Base-by-base conservation (phyloP, 2,329 filamentous ascomycete species). In the Myriosclerotinia curreyana region DNA sequence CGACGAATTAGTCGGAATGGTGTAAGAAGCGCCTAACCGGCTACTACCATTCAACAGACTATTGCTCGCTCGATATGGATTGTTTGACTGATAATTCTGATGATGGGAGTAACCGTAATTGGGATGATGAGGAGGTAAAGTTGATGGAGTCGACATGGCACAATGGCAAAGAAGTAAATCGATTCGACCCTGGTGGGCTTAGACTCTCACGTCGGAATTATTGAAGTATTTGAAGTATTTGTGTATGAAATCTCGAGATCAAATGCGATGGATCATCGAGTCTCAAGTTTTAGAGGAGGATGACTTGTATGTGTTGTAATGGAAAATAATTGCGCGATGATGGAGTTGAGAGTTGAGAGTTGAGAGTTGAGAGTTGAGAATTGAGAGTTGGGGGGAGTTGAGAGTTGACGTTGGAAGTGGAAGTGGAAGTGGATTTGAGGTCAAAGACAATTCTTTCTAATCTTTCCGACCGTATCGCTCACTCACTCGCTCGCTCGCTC, bases 91-190 rank as follows among this genome's bases (percentile, higher is more conserved):
- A 74, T 83, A 85, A 67, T 78, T 75, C 67, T 79, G 79, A 68
- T 82, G 81, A 74, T 82, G 80, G 61, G 85, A 82, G 73, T 87
- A 87, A 70, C 78, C 80, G 79, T 87, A 86, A 73, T 83, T 83
- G 67, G 83, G 82, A 77, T 86, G 84, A 77, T 88, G 86, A 73
- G 84, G 85, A 75, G 87, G 86, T 74, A 91, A 81, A 70, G 87
- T 89, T 67, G 89, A 91, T 71, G 90, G 90, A 71, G 90, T 92
- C 81, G 90, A 93, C 90, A 94, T 93, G 67, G 67, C 71, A 71
- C 65, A 66, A 59, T 58, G 50, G 61, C 54, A 59, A 50, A 25
- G 25, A 28, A 59, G 55, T 56, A 25, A 66, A 68, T 62, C 60
- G 65, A 68, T 59, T 69, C 65, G 69, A 63, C 68, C 65, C 69